Evolutionary conservation across 2,329 filamentous ascomycete genomes (phyloP), one percentile per base, ranked within the genome.

Genomic region (Cylindrodendrum hubeiense): DNA sequence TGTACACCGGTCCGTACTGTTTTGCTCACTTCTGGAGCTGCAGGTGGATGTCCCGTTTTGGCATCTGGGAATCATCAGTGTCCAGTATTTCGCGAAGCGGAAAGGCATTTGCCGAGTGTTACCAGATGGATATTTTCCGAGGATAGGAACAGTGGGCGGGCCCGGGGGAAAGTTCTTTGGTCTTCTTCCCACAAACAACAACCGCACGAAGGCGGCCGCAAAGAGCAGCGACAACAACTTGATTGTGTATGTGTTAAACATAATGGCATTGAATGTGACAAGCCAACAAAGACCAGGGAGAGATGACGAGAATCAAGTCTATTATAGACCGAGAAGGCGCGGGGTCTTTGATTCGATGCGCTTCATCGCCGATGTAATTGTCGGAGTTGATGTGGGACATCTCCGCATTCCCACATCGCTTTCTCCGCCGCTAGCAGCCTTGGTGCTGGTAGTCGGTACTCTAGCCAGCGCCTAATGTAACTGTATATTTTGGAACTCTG

Each of bases 21-120:
- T 81, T 67, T 0, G 85, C 84, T 86, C 86, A 88, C 71, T 84
- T 82, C 39, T 84, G 74, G 56, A 86, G 86, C 56, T 86, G 82
- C 0, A 83, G 66, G 59, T 86, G 82, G 0, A 72, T 71, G 26
- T 84, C 75, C 6, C 77, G 53, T 3, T 73, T 75, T 0, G 84
- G 84, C 71, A 87, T 84, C 64, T 80, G 80, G 67, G 2, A 21
- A 15, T 43, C 9, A 43, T 5, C 19, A 43, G 39, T 9, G 39
- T 19, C 7, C 15, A 13, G 17, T 24, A 39, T 26, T 24, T 30
- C 28, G 28, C 28, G 19, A 26, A 13, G 33, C 10, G 33, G 15
- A 26, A 12, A 39, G 10, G n/a, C 28, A 30, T 30, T 30, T 30
- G 28, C 28, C 28, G 28, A 30, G 6, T 26, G 30, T 24, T 55